Evolutionary conservation across 1,284 basidiomycete genomes (phyloP).

Genomic region (Melampsora americana): DNA sequence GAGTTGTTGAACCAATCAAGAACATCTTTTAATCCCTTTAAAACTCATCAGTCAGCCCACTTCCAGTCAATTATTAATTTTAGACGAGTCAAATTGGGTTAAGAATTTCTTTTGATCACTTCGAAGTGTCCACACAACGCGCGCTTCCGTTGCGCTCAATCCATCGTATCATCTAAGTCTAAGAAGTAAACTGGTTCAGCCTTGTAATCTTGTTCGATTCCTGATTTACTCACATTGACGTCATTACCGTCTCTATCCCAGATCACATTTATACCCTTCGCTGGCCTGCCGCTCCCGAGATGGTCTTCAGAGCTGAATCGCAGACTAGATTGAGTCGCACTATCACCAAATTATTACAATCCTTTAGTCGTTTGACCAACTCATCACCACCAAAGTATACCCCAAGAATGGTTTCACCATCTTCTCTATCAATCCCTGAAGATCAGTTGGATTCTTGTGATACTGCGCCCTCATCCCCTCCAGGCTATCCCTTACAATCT

Average conservation of each 20-base stretch:
- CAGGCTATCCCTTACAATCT: constrained; percentile 2
- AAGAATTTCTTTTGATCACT: no score
- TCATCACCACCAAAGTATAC: constrained; percentile 3
- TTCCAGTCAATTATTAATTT: no score
- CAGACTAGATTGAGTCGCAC: not conserved
- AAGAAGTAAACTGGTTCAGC: no score
- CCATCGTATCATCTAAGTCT: no score
- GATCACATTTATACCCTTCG: not conserved
- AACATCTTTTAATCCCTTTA: no score
- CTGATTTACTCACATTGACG: not conserved
- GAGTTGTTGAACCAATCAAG: no score
- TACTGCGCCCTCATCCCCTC: not conserved
- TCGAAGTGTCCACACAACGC: no score
- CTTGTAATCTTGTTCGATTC: no score
- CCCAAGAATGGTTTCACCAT: not conserved
- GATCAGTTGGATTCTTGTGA: not conserved
- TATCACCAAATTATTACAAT: not conserved
- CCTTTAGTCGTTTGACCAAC: not conserved
- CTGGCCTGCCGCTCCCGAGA: not conserved
- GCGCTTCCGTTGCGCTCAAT: no score
- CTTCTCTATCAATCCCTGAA: not conserved
- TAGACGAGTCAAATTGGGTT: no score
- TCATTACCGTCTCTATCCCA: not conserved
- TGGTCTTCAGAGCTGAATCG: not conserved
- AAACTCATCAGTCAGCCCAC: no score